phyloP scores from a whole-genome alignment of 192 early-diverging fungal genomes.

The Coemansia sp. region DNA sequence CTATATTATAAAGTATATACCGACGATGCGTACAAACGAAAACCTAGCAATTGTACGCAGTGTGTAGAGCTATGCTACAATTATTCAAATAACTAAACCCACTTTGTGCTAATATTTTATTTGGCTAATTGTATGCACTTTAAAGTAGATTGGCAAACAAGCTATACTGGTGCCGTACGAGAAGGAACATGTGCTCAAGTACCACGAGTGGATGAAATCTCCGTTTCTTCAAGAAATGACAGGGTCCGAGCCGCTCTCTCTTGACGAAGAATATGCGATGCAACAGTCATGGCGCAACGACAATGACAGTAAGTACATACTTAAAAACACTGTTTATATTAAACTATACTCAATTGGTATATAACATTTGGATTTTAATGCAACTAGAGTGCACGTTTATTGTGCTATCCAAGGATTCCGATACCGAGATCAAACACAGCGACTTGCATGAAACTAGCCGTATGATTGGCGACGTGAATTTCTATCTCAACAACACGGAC shows the following conservation, averaged over 20 bases:
- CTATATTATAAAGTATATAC: too few relatives aligned
- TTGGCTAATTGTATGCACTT: background rate
- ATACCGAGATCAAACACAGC: background rate
- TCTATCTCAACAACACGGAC: slow-evolving; percentile 85
- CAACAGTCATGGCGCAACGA: slow-evolving; percentile 86
- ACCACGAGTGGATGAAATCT: slow-evolving; percentile 96
- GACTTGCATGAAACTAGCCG: slow-evolving; percentile 37
- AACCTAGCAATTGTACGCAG: slow-evolving; percentile 42
- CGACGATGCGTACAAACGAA: slow-evolving; percentile 39
- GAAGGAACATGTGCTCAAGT: slow-evolving; percentile 77
- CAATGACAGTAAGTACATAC: slow-evolving; percentile 59
- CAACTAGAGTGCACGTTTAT: slow-evolving; percentile 74
- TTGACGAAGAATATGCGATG: slow-evolving; percentile 96
- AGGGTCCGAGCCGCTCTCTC: slow-evolving; percentile 87
- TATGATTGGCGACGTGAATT: slow-evolving; percentile 95
- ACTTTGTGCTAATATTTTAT: too few relatives aligned
- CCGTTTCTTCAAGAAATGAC: slow-evolving; percentile 91
- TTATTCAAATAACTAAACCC: too few relatives aligned
- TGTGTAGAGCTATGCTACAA: too few relatives aligned
- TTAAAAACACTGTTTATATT: background rate
- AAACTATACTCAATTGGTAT: too few relatives aligned
- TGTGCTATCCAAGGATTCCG: slow-evolving; percentile 39
- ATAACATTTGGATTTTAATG: background rate
- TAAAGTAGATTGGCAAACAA: slow-evolving; percentile 59
- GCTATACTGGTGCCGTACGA: slow-evolving; percentile 83